Evolutionary conservation across 257 asterid genomes (phyloP).

Genomic region (Verbascum thapsus): DNA sequence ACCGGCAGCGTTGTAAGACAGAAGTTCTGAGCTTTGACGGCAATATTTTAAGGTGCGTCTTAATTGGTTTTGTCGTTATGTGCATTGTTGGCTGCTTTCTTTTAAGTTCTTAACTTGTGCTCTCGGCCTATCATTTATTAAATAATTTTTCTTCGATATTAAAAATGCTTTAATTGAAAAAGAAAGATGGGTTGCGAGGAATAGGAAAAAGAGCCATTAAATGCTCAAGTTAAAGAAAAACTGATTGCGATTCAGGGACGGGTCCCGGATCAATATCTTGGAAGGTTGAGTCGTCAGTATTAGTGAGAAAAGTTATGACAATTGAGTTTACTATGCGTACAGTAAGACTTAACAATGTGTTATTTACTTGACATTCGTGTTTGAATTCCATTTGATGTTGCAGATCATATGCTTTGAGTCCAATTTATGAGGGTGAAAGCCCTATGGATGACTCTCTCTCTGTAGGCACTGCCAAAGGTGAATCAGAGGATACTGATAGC

Average conservation of each 20-base stretch:
- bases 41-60: conserved; percentile 75
- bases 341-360: not conserved
- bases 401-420: conserved; percentile 83
- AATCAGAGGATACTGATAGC: conserved; percentile 77
- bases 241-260: not conserved
- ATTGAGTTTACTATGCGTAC: no score
- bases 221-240: not conserved
- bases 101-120: not conserved
- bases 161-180: no score
- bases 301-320: no score
- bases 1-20: conserved; percentile 77
- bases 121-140: not conserved
- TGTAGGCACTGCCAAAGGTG: conserved; percentile 54
- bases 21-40: conserved; percentile 99
- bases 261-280: no score
- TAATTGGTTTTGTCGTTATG: conserved; percentile 14
- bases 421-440: conserved; percentile 75
- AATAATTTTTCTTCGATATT: not conserved
- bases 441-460: conserved; percentile 64
- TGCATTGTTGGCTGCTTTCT: not conserved
- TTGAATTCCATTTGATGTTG: conserved; percentile 37
- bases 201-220: no score
- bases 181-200: no score
- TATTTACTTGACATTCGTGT: conserved; percentile 19
- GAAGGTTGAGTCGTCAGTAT: no score